These are phyloP conservation scores for Ceratobasidium sp. DNA, from an alignment of 1,284 basidiomycete genomes.

Conservation along the genomic window DNA sequence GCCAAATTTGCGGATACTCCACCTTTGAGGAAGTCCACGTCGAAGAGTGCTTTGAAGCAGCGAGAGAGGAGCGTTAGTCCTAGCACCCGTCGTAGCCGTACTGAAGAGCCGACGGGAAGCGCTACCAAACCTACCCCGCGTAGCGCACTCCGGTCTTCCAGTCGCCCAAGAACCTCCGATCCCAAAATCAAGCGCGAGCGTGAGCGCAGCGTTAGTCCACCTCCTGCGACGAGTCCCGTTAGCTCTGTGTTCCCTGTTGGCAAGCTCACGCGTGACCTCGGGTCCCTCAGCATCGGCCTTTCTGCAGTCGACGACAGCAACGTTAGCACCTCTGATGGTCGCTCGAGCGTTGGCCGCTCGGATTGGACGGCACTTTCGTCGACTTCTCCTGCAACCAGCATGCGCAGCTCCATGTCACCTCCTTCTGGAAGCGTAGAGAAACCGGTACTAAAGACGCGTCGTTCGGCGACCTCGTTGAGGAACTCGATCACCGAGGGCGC, in stretches of 20 bases:
- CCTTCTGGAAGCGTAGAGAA: not conserved
- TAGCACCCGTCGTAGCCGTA: constrained; percentile 1
- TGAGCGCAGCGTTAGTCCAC: constrained; percentile 12
- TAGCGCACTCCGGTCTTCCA: constrained; percentile 21
- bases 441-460: constrained; percentile 30
- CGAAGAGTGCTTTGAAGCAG: constrained; percentile 32
- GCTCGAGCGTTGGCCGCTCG: constrained; percentile 26
- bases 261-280: constrained; percentile 37
- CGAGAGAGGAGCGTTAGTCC: constrained; percentile 31
- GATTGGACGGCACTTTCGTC: constrained; percentile 18
- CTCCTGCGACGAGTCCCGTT: not conserved
- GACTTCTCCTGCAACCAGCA: constrained; percentile 11
- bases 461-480: constrained; percentile 22
- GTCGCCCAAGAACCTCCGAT: constrained; percentile 34
- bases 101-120: not conserved
- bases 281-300: constrained; percentile 27
- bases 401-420: constrained; percentile 34
- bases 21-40: constrained; percentile 25
- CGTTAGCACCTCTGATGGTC: constrained; percentile 30
- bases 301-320: constrained; percentile 23
- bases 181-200: constrained; percentile 24
- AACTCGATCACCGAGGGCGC: constrained; percentile 19
- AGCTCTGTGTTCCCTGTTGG: constrained; percentile 29
- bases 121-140: constrained; percentile 20
- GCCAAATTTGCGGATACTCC: constrained; percentile 31